Evolutionary conservation across 345 rosid species (phyloP), one percentile per base, ranked within the genome.

Genomic region (Lagerstroemia speciosa): DNA sequence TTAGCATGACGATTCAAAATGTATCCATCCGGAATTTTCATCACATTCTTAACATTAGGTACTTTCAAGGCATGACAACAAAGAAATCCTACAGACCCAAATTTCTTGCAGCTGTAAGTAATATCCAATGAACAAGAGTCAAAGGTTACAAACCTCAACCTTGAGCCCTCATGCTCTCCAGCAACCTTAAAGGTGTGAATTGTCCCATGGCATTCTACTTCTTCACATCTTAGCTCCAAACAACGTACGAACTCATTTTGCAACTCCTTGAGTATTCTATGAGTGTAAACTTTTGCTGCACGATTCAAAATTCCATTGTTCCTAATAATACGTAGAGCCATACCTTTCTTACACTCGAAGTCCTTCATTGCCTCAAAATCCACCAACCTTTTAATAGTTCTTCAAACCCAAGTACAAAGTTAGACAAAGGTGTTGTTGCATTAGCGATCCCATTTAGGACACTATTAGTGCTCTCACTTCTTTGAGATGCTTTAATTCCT

Each of bases 41-140:
- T 7, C 26, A 70, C 34, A 62, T 70, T 15, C 17, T 12, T 33
- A 14, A 45, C 12, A 7, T 5, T 43, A 37, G 61, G 72, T 61
- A 70, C 48, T 27, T 32, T 17, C 6, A 70, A 32, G 11, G 60
- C 43, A 70, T 70, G 73, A 43, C n/a, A n/a, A 41, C 67, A 62
- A 36, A 70, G 33, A 32, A 70, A 31, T n/a, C 73, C 61, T 2
- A 62, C 30, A 20, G 26, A 62, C 43, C 43, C 67, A 41, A 41
- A 70, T 6, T 62, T 70, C 46, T 63, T 24, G 27, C 73, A 70
- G 14, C 43, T 70, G 20, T 67, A 70, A 10, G 17, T 22, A 4
- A 62, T 52, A 20, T 20, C 22, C 20, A 12, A 43, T 27, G 43
- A 17, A 5, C 17, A 60, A 61, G 48, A 0, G 17, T 61, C 65